Evolutionary conservation across 805 yeast genomes (phyloP).

Genomic region (Brettanomyces naardenensis): DNA sequence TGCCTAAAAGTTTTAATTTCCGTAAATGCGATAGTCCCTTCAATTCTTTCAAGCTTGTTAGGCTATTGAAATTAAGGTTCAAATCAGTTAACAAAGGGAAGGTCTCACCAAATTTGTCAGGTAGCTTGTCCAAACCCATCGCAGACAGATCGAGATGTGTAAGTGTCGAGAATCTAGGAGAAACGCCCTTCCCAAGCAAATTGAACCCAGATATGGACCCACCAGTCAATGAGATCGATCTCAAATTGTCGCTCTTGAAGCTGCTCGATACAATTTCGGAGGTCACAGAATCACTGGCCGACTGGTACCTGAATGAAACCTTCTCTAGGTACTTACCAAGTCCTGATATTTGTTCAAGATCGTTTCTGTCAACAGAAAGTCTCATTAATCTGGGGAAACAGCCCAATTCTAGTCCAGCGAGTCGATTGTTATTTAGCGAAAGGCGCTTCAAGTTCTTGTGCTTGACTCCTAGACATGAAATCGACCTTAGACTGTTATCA

Average conservation of each 20-base stretch:
- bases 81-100: slow-evolving; percentile 42
- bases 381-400: slow-evolving; percentile 33
- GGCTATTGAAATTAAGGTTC: slow-evolving; percentile 42
- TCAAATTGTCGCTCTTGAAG: slow-evolving; percentile 18
- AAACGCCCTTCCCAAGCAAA: background rate
- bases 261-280: slow-evolving; percentile 11
- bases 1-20: slow-evolving; percentile 37
- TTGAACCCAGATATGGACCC: slow-evolving; percentile 9
- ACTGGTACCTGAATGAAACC: slow-evolving; percentile 33
- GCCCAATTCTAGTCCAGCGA: slow-evolving; percentile 18
- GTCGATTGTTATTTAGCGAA: slow-evolving; percentile 20
- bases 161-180: slow-evolving; percentile 24
- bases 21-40: slow-evolving; percentile 27
- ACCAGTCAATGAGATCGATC: slow-evolving; percentile 28
- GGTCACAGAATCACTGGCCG: slow-evolving; percentile 14
- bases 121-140: slow-evolving; percentile 32
- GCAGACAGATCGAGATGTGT: slow-evolving; percentile 38
- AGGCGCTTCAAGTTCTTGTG: slow-evolving; percentile 31
- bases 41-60: slow-evolving; percentile 29
- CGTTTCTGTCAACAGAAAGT: slow-evolving; percentile 36
- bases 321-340: slow-evolving; percentile 32
- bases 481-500: slow-evolving; percentile 30
- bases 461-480: slow-evolving; percentile 11
- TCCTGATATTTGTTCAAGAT: slow-evolving; percentile 20
- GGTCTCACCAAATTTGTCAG: slow-evolving; percentile 26